These are phyloP conservation scores for Boletellus ananiceps DNA, from an alignment of 768 basidiomycete genomes.

Conservation along the genomic window DNA sequence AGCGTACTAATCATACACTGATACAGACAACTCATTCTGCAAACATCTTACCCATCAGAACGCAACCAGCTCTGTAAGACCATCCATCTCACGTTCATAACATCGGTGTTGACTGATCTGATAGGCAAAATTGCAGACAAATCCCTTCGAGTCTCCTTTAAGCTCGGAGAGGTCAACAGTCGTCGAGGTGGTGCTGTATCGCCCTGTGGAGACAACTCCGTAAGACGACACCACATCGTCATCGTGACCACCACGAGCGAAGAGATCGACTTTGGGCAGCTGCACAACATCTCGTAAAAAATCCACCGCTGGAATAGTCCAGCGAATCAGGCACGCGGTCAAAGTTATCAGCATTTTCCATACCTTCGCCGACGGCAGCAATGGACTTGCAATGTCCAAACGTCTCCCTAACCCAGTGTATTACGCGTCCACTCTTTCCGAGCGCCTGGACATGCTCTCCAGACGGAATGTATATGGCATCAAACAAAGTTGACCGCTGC, in stretches of 20 bases:
- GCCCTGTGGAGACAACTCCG: conserved; percentile 60
- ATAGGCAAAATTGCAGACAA: conserved; percentile 53
- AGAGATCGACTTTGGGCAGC: conserved; percentile 42
- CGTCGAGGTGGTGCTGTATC: conserved; percentile 38
- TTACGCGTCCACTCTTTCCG: conserved; percentile 55
- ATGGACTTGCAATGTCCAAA: conserved; percentile 86
- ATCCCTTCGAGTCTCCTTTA: conserved; percentile 44
- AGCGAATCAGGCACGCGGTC: neutral
- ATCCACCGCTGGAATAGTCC: conserved; percentile 36
- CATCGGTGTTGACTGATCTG: conserved; percentile 66
- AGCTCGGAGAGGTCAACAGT: conserved; percentile 41
- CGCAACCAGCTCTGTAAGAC: conserved; percentile 49
- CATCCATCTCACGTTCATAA: conserved; percentile 57
- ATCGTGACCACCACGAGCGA: conserved; percentile 28
- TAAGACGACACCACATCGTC: conserved; percentile 50
- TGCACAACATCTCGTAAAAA: conserved; percentile 45
- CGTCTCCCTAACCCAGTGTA: conserved; percentile 84
- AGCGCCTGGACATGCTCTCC: conserved; percentile 62
- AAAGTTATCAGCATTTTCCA: neutral
- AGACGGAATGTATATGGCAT: conserved; percentile 75
- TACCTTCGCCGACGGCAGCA: conserved; percentile 66
- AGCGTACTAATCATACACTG: conserved; percentile 8
- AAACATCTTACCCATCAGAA: conserved; percentile 26
- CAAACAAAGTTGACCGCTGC: conserved; percentile 79
- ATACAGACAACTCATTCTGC: neutral